phyloP scores from a whole-genome alignment of 192 early-diverging fungal genomes.

The Coemansia asiatica region DNA sequence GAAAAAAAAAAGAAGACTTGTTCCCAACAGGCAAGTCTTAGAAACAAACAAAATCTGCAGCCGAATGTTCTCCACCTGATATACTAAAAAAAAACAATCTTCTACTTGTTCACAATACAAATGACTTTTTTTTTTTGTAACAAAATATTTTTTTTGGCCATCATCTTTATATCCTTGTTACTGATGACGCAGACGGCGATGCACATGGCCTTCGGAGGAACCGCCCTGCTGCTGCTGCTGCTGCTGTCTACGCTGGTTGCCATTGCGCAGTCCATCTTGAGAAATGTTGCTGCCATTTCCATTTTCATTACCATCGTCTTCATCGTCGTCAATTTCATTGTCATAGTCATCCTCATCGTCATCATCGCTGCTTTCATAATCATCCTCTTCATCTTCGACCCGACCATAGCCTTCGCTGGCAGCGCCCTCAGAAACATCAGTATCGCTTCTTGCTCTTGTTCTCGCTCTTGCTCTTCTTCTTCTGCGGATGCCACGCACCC shows the following conservation, averaged over 20 bases:
- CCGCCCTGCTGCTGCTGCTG: not conserved
- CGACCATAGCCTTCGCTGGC: not conserved
- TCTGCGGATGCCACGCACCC: not conserved
- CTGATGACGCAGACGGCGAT: slow-evolving; percentile 7
- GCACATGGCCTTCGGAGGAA: not conserved
- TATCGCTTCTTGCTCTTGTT: not conserved
- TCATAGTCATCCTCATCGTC: not conserved
- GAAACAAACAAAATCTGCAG: not conserved
- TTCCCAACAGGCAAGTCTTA: not conserved
- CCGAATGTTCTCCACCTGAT: slow-evolving; percentile 3
- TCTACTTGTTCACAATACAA: slow-evolving; percentile 1
- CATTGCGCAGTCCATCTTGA: not conserved
- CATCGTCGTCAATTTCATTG: not conserved
- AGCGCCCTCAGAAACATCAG: not conserved
- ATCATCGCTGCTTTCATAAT: not conserved
- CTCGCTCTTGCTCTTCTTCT: not conserved
- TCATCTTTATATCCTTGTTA: too few relatives aligned
- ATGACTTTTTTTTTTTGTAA: too few relatives aligned
- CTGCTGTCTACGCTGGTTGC: not conserved
- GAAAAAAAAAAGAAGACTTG: not conserved
- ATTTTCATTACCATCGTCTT: not conserved
- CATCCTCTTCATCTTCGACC: not conserved
- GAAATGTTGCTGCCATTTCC: too few relatives aligned
- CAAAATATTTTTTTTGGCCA: too few relatives aligned
- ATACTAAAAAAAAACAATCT: not conserved